These are phyloP conservation scores for Nannochloropsis oceanica DNA, from an alignment of 108 stramenopile genomes.

Conservation along the genomic window DNA sequence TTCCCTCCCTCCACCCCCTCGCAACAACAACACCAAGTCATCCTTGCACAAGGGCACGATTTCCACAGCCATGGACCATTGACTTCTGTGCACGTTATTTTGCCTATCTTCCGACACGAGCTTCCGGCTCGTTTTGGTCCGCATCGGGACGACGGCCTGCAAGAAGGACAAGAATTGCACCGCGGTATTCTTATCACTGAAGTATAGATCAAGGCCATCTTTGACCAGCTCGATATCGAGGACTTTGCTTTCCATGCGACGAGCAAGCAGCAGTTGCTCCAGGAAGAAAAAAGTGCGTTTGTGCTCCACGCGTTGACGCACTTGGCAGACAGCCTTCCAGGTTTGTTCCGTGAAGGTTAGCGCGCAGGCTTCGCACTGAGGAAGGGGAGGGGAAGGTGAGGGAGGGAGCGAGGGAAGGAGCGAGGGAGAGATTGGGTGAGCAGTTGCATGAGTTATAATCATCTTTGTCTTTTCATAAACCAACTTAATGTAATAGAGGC, in stretches of 20 bases:
- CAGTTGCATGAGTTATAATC: neutral
- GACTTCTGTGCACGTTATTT: constrained; percentile 70
- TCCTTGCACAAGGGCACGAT: constrained; percentile 91
- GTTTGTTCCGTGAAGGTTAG: constrained; percentile 73
- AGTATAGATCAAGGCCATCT: constrained; percentile 98
- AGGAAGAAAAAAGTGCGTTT: constrained; percentile 93
- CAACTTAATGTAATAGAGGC: neutral
- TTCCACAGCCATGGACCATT: constrained; percentile 80
- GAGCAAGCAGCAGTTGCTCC: constrained; percentile 93
- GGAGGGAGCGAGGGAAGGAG: neutral
- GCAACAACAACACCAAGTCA: constrained; percentile 77
- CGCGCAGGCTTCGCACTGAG: constrained; percentile 88
- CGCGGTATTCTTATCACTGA: constrained; percentile 76
- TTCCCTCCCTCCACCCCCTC: constrained; percentile 53
- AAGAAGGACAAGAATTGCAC: constrained; percentile 80
- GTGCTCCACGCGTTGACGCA: constrained; percentile 91
- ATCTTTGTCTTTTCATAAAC: neutral
- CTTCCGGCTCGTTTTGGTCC: constrained; percentile 69
- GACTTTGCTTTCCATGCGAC: constrained; percentile 62
- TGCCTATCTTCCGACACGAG: constrained; percentile 85
- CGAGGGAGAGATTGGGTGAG: neutral
- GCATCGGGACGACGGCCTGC: constrained; percentile 74
- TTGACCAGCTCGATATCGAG: constrained; percentile 68
- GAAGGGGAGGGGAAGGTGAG: neutral
- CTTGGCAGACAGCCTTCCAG: constrained; percentile 86